A percentile compares a stretch with the other conserved stretches of the same genome.
Evolutionary conservation across 306 rosid species (phyloP).

Genomic region (Castanospermum australe): DNA sequence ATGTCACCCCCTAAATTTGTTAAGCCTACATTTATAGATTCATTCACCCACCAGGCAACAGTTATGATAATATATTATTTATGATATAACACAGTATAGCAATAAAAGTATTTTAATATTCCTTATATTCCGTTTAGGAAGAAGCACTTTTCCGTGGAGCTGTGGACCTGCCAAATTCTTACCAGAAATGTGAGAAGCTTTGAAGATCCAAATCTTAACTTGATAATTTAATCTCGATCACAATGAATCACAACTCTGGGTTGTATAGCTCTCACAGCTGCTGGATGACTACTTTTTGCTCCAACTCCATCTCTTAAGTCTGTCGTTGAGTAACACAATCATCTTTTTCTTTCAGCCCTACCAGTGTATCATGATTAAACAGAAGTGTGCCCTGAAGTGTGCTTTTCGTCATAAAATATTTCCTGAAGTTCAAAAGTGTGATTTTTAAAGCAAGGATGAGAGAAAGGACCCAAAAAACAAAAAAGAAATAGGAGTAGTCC

Average conservation of each 20-base stretch:
- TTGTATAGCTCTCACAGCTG: background rate
- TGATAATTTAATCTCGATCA: background rate
- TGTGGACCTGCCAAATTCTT: background rate
- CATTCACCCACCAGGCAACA: background rate
- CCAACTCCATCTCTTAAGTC: background rate
- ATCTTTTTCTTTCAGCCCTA: background rate
- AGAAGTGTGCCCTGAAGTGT: no score
- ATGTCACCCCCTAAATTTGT: background rate
- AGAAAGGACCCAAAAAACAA: background rate
- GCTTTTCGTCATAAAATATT: background rate
- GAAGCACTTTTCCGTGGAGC: background rate
- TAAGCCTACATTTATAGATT: background rate
- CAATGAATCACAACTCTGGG: no score
- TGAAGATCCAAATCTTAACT: slow-evolving; percentile 5
- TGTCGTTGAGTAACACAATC: background rate
- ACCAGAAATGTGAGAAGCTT: background rate
- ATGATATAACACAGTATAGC: background rate
- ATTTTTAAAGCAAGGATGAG: background rate
- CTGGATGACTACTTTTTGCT: background rate
- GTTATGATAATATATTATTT: background rate
- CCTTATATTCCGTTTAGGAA: background rate
- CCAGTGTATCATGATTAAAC: no score
- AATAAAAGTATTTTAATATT: background rate
- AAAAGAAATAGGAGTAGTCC: background rate
- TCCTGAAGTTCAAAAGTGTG: background rate